These are phyloP conservation scores for Zasmidium angulare DNA, from an alignment of 2,329 filamentous ascomycete species.

Conservation along the genomic window DNA sequence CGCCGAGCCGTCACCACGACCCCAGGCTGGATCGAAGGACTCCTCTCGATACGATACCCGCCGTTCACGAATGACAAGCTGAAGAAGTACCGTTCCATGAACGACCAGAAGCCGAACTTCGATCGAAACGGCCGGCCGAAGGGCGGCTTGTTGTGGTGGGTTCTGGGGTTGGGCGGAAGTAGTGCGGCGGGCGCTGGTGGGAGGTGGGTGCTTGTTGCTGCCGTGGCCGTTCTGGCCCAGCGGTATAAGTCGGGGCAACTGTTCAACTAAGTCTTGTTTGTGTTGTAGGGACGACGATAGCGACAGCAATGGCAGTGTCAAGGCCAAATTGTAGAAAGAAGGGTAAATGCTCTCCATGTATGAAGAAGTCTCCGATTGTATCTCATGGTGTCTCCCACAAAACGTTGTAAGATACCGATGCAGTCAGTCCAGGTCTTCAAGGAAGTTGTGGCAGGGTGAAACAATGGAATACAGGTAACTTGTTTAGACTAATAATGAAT, in stretches of 20 bases:
- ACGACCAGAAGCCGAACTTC: conserved; percentile 57
- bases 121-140: conserved; percentile 54
- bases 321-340: conserved; percentile 10
- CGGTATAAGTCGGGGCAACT: conserved; percentile 16
- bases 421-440: too few relatives aligned
- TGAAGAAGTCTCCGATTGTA: too few relatives aligned
- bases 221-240: conserved; percentile 19
- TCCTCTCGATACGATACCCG: conserved; percentile 67
- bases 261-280: conserved; percentile 3
- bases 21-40: conserved; percentile 65
- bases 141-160: conserved; percentile 32
- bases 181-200: conserved; percentile 25
- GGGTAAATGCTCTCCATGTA: too few relatives aligned
- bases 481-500: too few relatives aligned
- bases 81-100: conserved; percentile 52
- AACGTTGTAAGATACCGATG: too few relatives aligned
- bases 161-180: conserved; percentile 33
- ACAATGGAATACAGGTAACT: too few relatives aligned
- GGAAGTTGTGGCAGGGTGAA: too few relatives aligned
- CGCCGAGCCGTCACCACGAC: conserved; percentile 60
- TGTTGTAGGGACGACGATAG: conserved; percentile 6
- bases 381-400: too few relatives aligned
- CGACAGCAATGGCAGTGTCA: conserved; percentile 1
- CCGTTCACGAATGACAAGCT: conserved; percentile 58
- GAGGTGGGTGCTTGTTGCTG: conserved; percentile 32